phyloP scores from a whole-genome alignment of 2,329 filamentous ascomycete species.

The Colletotrichum liaoningense region DNA sequence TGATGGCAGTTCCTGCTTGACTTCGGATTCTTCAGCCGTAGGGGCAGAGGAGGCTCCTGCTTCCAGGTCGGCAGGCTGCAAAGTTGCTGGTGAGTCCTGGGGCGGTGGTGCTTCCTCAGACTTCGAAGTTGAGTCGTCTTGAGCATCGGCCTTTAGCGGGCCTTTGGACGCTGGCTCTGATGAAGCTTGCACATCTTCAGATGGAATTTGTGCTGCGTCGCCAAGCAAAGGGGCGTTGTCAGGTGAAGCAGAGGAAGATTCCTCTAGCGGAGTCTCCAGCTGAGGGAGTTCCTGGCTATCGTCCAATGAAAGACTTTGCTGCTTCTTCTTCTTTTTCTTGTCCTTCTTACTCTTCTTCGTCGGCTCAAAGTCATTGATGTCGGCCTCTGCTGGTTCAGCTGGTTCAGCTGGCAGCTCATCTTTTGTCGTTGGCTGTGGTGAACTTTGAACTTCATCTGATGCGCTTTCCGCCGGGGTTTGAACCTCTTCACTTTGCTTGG shows the following conservation, averaged over 20 bases:
- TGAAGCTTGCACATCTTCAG: not conserved
- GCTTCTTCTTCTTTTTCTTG: conserved; percentile 48
- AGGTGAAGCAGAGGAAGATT: not conserved
- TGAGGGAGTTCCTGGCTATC: conserved; percentile 9
- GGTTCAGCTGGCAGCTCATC: not conserved
- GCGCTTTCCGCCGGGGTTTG: conserved; percentile 23
- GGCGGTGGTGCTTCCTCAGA: not conserved
- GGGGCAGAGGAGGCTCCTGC: not conserved
- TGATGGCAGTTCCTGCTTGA: not conserved
- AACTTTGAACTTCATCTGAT: not conserved
- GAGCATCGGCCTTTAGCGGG: not conserved
- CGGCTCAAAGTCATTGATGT: conserved; percentile 20
- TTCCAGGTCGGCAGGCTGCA: not conserved
- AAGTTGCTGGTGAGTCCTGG: not conserved
- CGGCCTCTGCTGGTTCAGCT: not conserved
- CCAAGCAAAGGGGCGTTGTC: not conserved
- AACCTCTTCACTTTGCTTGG: conserved; percentile 41
- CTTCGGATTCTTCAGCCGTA: not conserved
- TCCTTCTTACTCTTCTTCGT: conserved; percentile 40
- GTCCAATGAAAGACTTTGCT: conserved; percentile 28
- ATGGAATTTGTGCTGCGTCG: not conserved
- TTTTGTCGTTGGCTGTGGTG: not conserved
- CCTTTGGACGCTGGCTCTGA: not conserved
- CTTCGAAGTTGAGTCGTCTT: not conserved
- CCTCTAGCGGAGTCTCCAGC: not conserved